Evolutionary conservation across 352 stramenopile genomes (phyloP).

Genomic region (Pythium pyrilobum): DNA sequence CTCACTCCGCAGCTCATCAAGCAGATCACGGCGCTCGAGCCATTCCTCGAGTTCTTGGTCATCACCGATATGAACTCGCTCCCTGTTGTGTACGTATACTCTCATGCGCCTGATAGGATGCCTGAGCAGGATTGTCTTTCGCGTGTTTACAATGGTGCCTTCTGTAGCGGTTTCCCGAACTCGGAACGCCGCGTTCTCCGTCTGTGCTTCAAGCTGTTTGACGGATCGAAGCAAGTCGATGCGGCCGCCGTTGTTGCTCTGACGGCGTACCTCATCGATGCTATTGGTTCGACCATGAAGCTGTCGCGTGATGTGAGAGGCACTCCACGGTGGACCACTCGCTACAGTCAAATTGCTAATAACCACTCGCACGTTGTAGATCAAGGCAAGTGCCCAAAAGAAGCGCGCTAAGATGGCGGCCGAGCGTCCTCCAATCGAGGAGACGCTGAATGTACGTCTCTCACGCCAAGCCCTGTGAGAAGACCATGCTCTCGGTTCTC

Average conservation of each 20-base stretch:
- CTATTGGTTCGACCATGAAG: conserved; percentile 65
- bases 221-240: conserved; percentile 60
- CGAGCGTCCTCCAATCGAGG: conserved; percentile 17
- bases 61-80: conserved; percentile 76
- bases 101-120: neutral
- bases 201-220: conserved; percentile 56
- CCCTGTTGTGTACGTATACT: conserved; percentile 35
- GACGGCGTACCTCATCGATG: conserved; percentile 52
- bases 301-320: conserved; percentile 59
- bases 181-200: conserved; percentile 58
- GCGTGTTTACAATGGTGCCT: too few species aligned
- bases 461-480: neutral
- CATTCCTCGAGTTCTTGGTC: conserved; percentile 68
- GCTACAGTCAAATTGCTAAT: too few species aligned
- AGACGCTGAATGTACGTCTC: neutral
- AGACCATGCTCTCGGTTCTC: neutral
- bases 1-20: conserved; percentile 46
- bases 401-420: conserved; percentile 64
- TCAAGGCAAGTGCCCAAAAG: conserved; percentile 72
- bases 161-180: conserved; percentile 53
- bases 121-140: too few species aligned
- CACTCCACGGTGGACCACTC: too few species aligned
- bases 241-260: conserved; percentile 37
- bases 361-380: conserved; percentile 20
- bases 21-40: conserved; percentile 57